These are phyloP conservation scores for Suhomyces emberorum DNA, from an alignment of 805 yeast species.

Conservation along the genomic window DNA sequence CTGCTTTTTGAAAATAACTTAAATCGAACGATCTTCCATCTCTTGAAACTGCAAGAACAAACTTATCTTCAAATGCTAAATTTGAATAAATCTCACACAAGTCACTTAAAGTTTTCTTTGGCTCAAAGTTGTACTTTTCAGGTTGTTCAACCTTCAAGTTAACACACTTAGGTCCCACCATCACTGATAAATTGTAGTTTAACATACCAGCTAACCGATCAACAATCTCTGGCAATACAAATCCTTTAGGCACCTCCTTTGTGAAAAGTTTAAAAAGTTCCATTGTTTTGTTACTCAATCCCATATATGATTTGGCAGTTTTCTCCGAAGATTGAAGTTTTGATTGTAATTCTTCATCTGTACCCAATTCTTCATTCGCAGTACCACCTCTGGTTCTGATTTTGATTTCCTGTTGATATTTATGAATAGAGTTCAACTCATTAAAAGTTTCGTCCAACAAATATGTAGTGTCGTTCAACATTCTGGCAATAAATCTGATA, in stretches of 20 bases:
- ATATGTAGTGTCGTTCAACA: conserved; percentile 92
- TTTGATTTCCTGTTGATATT: conserved; percentile 62
- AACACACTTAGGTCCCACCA: conserved; percentile 93
- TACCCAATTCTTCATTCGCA: conserved; percentile 43
- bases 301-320: conserved; percentile 78
- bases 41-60: conserved; percentile 76
- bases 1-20: conserved; percentile 67
- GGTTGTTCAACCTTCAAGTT: conserved; percentile 84
- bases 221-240: conserved; percentile 83
- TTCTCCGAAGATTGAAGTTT: conserved; percentile 64
- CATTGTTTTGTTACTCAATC: conserved; percentile 79
- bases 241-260: conserved; percentile 79
- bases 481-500: conserved; percentile 87
- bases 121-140: conserved; percentile 77
- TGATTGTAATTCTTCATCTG: conserved; percentile 56
- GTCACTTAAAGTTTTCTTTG: conserved; percentile 64
- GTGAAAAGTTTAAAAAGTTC: conserved; percentile 78
- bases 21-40: conserved; percentile 88
- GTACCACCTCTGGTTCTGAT: conserved; percentile 38
- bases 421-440: conserved; percentile 74
- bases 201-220: conserved; percentile 95
- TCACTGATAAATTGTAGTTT: conserved; percentile 84
- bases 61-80: conserved; percentile 59
- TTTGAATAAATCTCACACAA: conserved; percentile 75
- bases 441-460: conserved; percentile 86